Evolutionary conservation across 352 stramenopile genomes (phyloP).

Genomic region (Globisporangium lucens): DNA sequence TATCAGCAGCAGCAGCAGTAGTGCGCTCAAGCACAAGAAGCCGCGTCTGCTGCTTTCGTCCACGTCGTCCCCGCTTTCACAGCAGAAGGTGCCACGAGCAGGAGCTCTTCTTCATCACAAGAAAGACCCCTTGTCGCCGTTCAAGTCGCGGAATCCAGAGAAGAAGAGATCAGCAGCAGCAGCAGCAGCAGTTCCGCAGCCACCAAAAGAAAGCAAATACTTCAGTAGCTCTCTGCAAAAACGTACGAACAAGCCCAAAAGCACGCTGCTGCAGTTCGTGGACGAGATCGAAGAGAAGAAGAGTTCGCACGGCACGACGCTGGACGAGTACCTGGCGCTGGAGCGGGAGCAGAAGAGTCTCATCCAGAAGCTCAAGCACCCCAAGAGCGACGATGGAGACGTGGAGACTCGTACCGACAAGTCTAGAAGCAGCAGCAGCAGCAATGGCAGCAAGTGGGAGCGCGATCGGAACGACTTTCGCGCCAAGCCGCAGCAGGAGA

Average conservation of each 20-base stretch:
- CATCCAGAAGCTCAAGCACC: conserved; percentile 6
- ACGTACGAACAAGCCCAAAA: not conserved
- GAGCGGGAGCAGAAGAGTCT: conserved; percentile 23
- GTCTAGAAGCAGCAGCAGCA: not conserved
- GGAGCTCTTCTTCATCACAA: not conserved
- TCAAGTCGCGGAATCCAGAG: not conserved
- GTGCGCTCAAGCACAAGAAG: conserved; percentile 14
- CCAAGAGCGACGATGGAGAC: conserved; percentile 2
- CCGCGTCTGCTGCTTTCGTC: not conserved
- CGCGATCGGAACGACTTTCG: conserved; percentile 20
- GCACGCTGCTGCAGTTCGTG: conserved; percentile 23
- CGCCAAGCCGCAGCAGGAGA: conserved; percentile 5
- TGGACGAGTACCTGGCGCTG: conserved; percentile 33
- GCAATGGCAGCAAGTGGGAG: conserved; percentile 17
- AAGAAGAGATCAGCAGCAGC: not conserved
- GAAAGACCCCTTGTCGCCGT: not conserved
- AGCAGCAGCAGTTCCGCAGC: not conserved
- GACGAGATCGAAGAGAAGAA: conserved; percentile 32
- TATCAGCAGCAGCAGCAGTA: not conserved
- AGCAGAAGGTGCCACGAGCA: not conserved
- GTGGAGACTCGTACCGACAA: not conserved
- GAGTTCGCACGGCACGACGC: conserved; percentile 5
- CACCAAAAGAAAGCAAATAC: conserved; percentile 3
- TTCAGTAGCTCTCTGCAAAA: not conserved
- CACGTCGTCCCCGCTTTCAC: not conserved